Base-by-base conservation (phyloP, 2,329 filamentous ascomycete species). In the Daldinia sp. region DNA sequence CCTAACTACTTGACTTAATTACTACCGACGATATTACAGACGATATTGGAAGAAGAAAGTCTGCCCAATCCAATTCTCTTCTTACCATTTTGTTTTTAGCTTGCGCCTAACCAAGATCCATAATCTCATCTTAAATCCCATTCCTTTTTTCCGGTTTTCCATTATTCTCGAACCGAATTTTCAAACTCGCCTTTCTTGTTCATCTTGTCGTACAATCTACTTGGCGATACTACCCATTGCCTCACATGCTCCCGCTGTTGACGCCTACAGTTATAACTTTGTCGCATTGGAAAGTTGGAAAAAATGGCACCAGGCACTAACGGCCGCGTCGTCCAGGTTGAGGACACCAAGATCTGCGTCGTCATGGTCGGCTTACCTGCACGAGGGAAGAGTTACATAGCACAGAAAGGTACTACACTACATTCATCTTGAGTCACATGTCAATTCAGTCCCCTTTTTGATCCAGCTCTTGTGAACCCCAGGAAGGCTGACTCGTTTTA, bases 321-420 rank as follows among this genome's bases (percentile, higher is more conserved):
- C 80, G 90, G 91, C 73, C 83, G 88, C 75, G 92, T 91, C 77
- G 87, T 94, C 72, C 92, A 97, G 93, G 93, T 92, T 76, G 95
- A 98, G 85, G 94, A 98, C 81, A 95, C 93, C 68, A 93, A 93
- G 81, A 97, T 99, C 84, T 98, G 95, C 81, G 94, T 99, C 72
- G 94, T 99, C 76, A 98, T 99, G 96, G 96, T 99, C 68, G 96
- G 96, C 73, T 86, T 99, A 79, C 96, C 96, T 62, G 96, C 96
- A 69, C 88, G 96, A 74, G 96, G 96, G 78, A 99, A 99, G 87
- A 97, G 93, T 84, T 89, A 97, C 81, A 98, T 99, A 79, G 95
- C 96, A 74, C 94, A 97, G 78, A 98, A 98, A 88, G 94, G 94
- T 96, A 85, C 77, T 18, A 53, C 55, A 50, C 77, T 18, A 53